Conservation (phyloP, 2,329 filamentous ascomycete species). For the Mycocentrospora acerina region DNA sequence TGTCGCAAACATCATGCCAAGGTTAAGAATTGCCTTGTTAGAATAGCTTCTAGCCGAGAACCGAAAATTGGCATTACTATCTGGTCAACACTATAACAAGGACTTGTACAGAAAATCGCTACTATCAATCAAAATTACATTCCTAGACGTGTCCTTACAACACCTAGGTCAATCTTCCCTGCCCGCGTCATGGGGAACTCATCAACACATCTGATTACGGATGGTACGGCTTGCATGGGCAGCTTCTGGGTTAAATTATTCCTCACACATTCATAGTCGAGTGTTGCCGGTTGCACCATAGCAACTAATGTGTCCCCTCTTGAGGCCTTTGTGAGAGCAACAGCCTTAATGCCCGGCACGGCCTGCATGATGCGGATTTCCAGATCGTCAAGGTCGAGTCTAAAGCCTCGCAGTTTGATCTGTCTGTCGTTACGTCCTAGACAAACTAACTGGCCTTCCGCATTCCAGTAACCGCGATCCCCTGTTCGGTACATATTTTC, state of each 20-base stretch:
- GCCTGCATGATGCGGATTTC: slow-evolving; percentile 29
- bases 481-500: slow-evolving; percentile 47
- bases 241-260: slow-evolving; percentile 3
- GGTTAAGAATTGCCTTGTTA: too few relatives aligned
- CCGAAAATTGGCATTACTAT: too few relatives aligned
- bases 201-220: slow-evolving; percentile 21
- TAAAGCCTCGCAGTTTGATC: slow-evolving; percentile 42
- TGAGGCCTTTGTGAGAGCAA: slow-evolving; percentile 27
- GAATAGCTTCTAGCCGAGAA: too few relatives aligned
- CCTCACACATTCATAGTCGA: slow-evolving; percentile 8
- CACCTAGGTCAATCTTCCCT: too few relatives aligned
- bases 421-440: slow-evolving; percentile 48
- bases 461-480: slow-evolving; percentile 43
- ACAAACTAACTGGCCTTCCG: slow-evolving; percentile 40
- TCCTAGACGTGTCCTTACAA: too few relatives aligned
- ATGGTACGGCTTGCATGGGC: slow-evolving; percentile 27
- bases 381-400: slow-evolving; percentile 46
- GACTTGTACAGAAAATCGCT: too few relatives aligned
- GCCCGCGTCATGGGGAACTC: background rate
- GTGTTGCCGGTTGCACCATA: slow-evolving; percentile 23
- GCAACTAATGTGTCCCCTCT: slow-evolving; percentile 29
- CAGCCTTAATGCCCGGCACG: slow-evolving; percentile 9
- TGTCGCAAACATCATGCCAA: too few relatives aligned
- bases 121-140: too few relatives aligned
- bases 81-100: too few relatives aligned